Evolutionary conservation across 768 basidiomycete genomes (phyloP).

Genomic region (Coprinopsis cinerea): DNA sequence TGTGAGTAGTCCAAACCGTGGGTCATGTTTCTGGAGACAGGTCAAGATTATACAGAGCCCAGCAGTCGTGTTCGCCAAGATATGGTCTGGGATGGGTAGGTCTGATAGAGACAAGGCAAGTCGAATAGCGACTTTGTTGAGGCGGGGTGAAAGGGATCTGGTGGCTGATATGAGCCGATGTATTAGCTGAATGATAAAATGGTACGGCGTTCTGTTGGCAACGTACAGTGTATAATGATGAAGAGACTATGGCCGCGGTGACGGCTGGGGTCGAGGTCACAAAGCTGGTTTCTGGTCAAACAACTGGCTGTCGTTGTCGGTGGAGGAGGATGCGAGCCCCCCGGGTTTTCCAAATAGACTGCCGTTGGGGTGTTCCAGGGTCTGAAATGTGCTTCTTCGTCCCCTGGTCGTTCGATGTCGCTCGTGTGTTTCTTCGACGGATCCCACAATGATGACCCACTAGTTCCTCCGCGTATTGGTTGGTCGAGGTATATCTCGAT

Average conservation of each 20-base stretch:
- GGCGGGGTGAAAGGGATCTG: too few relatives aligned
- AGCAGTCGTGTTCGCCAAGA: neutral
- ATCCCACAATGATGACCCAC: neutral
- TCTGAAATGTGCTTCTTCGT: neutral
- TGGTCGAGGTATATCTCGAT: neutral
- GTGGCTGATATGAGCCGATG: too few relatives aligned
- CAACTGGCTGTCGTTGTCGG: too few relatives aligned
- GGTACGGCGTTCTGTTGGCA: neutral
- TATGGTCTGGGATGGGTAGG: too few relatives aligned
- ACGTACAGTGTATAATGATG: neutral
- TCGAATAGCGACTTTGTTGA: too few relatives aligned
- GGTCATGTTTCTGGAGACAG: constrained; percentile 2
- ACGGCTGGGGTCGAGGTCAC: too few relatives aligned
- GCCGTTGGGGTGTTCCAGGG: neutral
- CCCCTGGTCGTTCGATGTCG: neutral
- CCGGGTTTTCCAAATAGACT: neutral
- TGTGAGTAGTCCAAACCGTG: constrained; percentile 23
- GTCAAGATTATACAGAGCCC: too few relatives aligned
- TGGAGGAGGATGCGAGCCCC: too few relatives aligned
- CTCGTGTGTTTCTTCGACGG: neutral
- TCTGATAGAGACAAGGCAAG: too few relatives aligned
- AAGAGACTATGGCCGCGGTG: too few relatives aligned
- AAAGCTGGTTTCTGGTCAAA: too few relatives aligned
- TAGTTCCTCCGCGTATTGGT: neutral
- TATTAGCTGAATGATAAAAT: too few relatives aligned